These are phyloP conservation scores for Golubevia pallescens DNA, from an alignment of 1,284 basidiomycete genomes.

Conservation along the genomic window DNA sequence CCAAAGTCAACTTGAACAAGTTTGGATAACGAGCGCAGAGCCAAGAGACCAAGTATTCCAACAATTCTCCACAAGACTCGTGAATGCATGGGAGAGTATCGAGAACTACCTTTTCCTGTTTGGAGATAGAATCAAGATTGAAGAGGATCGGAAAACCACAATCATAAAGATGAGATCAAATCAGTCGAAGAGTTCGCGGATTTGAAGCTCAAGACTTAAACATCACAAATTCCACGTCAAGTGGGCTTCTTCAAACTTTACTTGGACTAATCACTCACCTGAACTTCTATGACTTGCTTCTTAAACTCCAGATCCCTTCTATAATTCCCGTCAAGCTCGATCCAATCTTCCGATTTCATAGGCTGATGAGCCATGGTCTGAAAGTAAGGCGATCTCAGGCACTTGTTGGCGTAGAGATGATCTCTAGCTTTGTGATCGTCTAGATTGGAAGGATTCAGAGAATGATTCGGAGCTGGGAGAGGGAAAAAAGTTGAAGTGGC, in stretches of 20 bases:
- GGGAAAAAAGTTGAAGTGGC: background rate
- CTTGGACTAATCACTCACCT: too few species aligned
- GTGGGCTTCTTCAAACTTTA: too few species aligned
- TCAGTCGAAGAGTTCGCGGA: too few species aligned
- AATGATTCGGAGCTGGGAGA: background rate
- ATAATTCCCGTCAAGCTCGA: constrained; percentile 67
- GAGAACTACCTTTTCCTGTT: constrained; percentile 63
- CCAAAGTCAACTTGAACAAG: constrained; percentile 54
- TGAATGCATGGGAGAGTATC: constrained; percentile 67
- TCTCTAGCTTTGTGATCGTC: constrained; percentile 60
- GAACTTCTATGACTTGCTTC: constrained; percentile 63
- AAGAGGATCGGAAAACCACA: too few species aligned
- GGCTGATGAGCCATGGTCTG: constrained; percentile 65
- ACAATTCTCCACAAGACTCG: constrained; percentile 65
- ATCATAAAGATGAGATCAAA: too few species aligned
- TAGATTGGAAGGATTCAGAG: constrained; percentile 11
- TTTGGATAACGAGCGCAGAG: constrained; percentile 66
- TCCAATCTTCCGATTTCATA: constrained; percentile 67
- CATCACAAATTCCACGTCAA: too few species aligned
- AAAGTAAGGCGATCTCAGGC: constrained; percentile 28
- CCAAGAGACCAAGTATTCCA: constrained; percentile 65
- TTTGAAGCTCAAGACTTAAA: too few species aligned
- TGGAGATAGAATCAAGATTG: background rate
- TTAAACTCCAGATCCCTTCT: constrained; percentile 66
- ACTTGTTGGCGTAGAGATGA: constrained; percentile 37